Conservation (phyloP, 345 rosid species). For the Eucalyptus curtisii region DNA sequence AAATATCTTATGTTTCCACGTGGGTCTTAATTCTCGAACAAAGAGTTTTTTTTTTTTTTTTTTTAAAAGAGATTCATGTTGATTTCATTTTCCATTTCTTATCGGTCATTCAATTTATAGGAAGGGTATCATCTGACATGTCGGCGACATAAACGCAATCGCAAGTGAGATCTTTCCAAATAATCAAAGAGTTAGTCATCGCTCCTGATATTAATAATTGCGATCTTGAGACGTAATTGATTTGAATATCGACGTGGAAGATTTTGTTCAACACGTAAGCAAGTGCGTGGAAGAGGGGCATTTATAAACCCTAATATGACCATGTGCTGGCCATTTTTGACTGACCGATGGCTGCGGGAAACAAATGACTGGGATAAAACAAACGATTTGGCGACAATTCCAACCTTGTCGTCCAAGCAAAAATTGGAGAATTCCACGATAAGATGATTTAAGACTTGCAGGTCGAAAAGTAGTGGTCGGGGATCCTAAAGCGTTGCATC, state of each 20-base stretch:
- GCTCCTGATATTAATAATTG: background rate
- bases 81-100: background rate
- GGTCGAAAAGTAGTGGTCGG: background rate
- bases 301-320: background rate
- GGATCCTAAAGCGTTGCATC: background rate
- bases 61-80: background rate
- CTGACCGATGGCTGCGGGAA: background rate
- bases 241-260: background rate
- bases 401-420: background rate
- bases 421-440: background rate
- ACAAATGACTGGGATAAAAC: fast-evolving
- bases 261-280: background rate
- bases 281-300: background rate
- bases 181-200: background rate
- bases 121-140: background rate
- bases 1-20: fast-evolving
- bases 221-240: background rate
- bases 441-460: background rate
- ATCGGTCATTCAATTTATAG: background rate
- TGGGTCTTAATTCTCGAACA: fast-evolving
- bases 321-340: background rate
- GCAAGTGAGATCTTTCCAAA: background rate
- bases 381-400: background rate
- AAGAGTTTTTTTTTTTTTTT: background rate
- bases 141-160: background rate